Conservation (phyloP, 2,329 filamentous ascomycete species). For the Cladophialophora psammophila region DNA sequence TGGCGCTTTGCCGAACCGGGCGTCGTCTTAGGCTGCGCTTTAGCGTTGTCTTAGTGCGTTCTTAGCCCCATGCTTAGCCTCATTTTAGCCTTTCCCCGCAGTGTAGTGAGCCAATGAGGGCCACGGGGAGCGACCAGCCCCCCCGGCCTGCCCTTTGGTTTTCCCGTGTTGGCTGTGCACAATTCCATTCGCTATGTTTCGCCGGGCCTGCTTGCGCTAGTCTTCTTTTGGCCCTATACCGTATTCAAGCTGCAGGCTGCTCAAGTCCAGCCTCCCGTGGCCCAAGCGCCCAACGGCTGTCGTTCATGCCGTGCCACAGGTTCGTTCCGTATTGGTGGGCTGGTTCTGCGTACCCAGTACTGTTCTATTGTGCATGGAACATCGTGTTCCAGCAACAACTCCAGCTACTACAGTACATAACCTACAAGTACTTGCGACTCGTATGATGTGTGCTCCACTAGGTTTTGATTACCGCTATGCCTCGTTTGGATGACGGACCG, state of each 20-base stretch:
- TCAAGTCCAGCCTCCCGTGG: neutral
- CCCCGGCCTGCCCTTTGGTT: neutral
- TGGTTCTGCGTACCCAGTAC: neutral
- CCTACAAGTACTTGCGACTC: neutral
- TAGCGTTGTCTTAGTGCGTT: neutral
- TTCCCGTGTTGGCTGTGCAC: neutral
- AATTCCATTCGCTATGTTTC: neutral
- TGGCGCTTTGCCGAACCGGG: neutral
- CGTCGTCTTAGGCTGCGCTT: neutral
- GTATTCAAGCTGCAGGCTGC: neutral
- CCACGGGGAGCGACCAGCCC: neutral
- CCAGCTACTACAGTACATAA: neutral
- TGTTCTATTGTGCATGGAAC: neutral
- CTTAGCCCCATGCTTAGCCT: neutral
- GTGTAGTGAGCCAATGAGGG: neutral
- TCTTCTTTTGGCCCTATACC: neutral
- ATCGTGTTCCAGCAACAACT: neutral
- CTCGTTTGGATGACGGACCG: neutral
- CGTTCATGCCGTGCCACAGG: slow-evolving; percentile 3
- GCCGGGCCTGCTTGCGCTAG: neutral
- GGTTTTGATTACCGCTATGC: neutral
- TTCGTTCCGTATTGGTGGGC: neutral
- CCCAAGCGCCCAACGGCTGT: neutral
- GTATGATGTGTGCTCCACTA: neutral
- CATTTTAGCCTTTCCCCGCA: neutral